These are phyloP conservation scores for Meyerozyma smithsonii DNA, from an alignment of 1,139 yeast genomes.

Conservation along the genomic window DNA sequence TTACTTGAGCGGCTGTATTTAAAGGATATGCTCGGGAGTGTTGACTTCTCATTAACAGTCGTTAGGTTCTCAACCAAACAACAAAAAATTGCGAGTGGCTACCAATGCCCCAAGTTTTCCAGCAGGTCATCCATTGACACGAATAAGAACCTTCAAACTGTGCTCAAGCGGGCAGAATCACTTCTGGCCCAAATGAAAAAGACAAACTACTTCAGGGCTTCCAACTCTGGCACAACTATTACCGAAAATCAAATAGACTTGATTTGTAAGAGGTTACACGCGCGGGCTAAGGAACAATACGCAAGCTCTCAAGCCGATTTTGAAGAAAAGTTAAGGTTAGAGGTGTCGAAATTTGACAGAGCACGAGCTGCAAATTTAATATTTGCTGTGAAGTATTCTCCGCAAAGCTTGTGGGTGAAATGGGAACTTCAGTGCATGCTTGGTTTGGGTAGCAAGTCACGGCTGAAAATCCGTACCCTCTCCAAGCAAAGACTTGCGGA, in stretches of 20 bases:
- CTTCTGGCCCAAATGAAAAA: slow-evolving; percentile 3
- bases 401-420: slow-evolving; percentile 19
- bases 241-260: slow-evolving; percentile 17
- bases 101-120: slow-evolving; percentile 12
- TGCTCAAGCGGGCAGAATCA: slow-evolving; percentile 17
- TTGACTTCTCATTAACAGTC: slow-evolving; percentile 14
- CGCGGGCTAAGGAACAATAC: slow-evolving; percentile 8
- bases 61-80: slow-evolving; percentile 13
- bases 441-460: background rate
- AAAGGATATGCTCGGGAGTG: slow-evolving; percentile 6
- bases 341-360: slow-evolving; percentile 21
- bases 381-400: slow-evolving; percentile 37
- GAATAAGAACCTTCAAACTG: slow-evolving; percentile 14
- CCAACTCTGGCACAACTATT: slow-evolving; percentile 3
- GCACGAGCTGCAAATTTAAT: slow-evolving; percentile 40
- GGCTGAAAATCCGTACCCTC: background rate
- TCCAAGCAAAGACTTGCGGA: too few relatives aligned
- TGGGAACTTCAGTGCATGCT: slow-evolving; percentile 29
- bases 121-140: slow-evolving; percentile 7
- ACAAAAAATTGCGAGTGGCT: slow-evolving; percentile 14
- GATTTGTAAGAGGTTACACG: slow-evolving; percentile 13
- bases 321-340: slow-evolving; percentile 14
- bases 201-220: background rate
- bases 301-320: slow-evolving; percentile 8
- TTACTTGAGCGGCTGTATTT: slow-evolving; percentile 13